Evolutionary conservation across 1,284 basidiomycete genomes (phyloP).

Genomic region (Lignosus rhinocerotis): DNA sequence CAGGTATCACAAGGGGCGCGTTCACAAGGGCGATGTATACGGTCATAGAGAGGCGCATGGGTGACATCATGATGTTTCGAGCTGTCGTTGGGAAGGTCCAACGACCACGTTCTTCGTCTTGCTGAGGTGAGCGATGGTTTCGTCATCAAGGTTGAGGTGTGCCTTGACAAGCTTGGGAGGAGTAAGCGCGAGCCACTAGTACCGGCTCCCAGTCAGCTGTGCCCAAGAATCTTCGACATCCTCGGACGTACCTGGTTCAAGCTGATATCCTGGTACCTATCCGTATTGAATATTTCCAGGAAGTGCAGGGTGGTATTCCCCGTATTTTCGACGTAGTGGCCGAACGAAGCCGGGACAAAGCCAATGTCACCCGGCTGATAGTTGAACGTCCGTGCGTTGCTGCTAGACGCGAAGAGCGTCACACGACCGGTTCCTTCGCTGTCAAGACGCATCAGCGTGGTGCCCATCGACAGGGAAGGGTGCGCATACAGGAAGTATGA

Average conservation of each 20-base stretch:
- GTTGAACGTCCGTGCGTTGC: constrained; percentile 70
- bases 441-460: not conserved
- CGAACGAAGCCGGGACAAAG: constrained; percentile 59
- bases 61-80: not conserved
- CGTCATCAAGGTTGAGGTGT: constrained; percentile 55
- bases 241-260: constrained; percentile 47
- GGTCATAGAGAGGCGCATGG: no score
- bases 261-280: constrained; percentile 64
- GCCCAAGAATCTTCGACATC: not conserved
- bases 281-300: constrained; percentile 68
- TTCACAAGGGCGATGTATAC: no score
- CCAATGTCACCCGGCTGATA: constrained; percentile 68
- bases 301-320: constrained; percentile 63
- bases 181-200: constrained; percentile 65
- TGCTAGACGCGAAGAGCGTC: constrained; percentile 63
- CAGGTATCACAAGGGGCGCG: no score
- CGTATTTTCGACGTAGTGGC: constrained; percentile 71
- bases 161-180: constrained; percentile 63
- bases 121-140: constrained; percentile 50
- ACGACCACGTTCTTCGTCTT: constrained; percentile 57
- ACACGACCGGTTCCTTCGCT: constrained; percentile 61
- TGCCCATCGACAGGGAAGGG: not conserved
- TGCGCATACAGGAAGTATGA: constrained; percentile 47
- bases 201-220: constrained; percentile 1
- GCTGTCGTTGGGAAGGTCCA: constrained; percentile 27